Percentiles rank a stretch among this genome's conserved stretches.
These are phyloP conservation scores for Kazachstania kunashirensis DNA, from an alignment of 805 yeast species.

Conservation along the genomic window DNA sequence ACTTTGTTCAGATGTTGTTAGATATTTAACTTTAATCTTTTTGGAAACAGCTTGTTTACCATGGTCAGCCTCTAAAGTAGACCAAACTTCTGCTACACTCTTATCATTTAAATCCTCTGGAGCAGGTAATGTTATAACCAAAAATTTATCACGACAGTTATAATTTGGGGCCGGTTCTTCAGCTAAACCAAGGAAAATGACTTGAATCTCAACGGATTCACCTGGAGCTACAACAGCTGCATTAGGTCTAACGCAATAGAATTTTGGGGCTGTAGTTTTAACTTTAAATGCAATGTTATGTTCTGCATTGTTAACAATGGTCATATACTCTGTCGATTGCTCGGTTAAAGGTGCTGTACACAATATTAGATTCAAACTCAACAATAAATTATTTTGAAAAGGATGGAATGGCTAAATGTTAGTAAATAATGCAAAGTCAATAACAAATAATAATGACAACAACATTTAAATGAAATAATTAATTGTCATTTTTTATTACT, in stretches of 20 bases:
- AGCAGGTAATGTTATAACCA: slow-evolving; percentile 78
- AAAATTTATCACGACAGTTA: slow-evolving; percentile 86
- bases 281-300: slow-evolving; percentile 80
- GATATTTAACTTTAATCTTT: slow-evolving; percentile 55
- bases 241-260: slow-evolving; percentile 93
- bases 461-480: not conserved
- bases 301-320: slow-evolving; percentile 46
- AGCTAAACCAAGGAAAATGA: slow-evolving; percentile 75
- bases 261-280: slow-evolving; percentile 94
- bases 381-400: no score
- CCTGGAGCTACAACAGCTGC: slow-evolving; percentile 77
- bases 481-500: not conserved
- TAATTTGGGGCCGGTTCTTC: slow-evolving; percentile 64
- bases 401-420: no score
- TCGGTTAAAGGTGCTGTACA: slow-evolving; percentile 61
- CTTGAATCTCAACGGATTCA: slow-evolving; percentile 57
- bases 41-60: slow-evolving; percentile 48
- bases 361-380: not conserved
- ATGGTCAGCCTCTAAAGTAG: slow-evolving; percentile 53
- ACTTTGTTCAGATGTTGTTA: not conserved
- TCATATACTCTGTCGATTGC: slow-evolving; percentile 51
- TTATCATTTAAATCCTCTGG: slow-evolving; percentile 47
- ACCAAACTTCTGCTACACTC: slow-evolving; percentile 63
- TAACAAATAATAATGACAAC: not conserved
- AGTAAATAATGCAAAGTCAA: not conserved